Evolutionary conservation across 352 stramenopile species (phyloP).

Genomic region (Pilasporangium apinafurcum): DNA sequence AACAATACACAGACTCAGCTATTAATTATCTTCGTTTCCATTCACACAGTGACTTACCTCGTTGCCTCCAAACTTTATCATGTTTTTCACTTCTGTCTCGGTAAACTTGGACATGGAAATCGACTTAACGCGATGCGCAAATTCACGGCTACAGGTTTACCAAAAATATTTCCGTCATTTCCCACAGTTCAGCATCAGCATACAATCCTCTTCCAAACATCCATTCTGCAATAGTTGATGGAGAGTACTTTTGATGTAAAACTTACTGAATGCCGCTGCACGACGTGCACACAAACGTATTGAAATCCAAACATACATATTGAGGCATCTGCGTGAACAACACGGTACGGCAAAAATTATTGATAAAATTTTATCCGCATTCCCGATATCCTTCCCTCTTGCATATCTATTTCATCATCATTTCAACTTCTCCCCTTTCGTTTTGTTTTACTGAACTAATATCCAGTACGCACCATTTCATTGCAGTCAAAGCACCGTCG

Average conservation of each 20-base stretch:
- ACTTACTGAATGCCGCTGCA: conserved; percentile 92
- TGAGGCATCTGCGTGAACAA: conserved; percentile 89
- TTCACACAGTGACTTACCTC: conserved; percentile 32
- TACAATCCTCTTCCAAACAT: too few species aligned
- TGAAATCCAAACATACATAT: conserved; percentile 91
- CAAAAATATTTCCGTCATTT: not conserved
- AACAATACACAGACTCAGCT: not conserved
- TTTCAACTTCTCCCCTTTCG: too few species aligned
- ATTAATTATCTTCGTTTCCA: not conserved
- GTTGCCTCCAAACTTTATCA: conserved; percentile 87
- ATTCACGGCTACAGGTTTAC: conserved; percentile 64
- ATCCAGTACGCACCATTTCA: conserved; percentile 70
- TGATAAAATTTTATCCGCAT: not conserved
- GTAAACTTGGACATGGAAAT: conserved; percentile 93
- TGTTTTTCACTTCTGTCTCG: conserved; percentile 86
- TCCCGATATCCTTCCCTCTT: too few species aligned
- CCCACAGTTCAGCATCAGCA: conserved; percentile 1
- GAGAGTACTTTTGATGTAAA: too few species aligned
- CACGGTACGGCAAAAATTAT: too few species aligned
- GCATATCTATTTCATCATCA: too few species aligned
- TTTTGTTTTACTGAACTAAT: too few species aligned
- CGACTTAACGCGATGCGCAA: conserved; percentile 90
- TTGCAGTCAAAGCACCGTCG: conserved; percentile 89
- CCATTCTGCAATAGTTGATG: too few species aligned
- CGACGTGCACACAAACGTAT: conserved; percentile 92